phyloP scores from a whole-genome alignment of 2,329 filamentous ascomycete species.

The Cryphonectria radicalis region DNA sequence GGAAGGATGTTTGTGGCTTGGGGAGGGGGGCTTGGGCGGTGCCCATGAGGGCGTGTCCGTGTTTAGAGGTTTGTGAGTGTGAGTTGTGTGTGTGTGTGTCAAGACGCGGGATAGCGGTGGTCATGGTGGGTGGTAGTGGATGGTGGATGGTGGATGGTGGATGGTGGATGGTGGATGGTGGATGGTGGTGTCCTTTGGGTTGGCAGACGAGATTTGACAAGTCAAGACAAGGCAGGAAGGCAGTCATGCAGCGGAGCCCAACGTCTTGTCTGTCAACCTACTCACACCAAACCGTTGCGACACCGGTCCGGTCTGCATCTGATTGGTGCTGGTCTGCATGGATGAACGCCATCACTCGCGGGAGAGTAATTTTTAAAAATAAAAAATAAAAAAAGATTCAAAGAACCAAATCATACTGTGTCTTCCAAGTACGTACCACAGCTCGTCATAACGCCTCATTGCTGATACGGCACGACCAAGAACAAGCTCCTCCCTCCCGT shows the following conservation, averaged over 20 bases:
- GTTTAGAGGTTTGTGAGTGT: not conserved
- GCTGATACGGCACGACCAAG: not conserved
- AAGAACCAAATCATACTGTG: too few species aligned
- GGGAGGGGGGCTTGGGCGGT: not conserved
- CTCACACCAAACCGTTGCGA: not conserved
- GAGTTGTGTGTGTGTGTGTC: not conserved
- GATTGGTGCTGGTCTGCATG: not conserved
- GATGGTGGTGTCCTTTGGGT: not conserved
- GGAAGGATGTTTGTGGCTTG: not conserved
- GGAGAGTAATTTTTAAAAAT: not conserved
- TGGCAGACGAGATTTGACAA: not conserved
- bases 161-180: not conserved
- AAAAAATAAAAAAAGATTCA: not conserved
- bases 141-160: not conserved
- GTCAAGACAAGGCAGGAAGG: not conserved
- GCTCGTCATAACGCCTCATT: not conserved
- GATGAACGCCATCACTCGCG: not conserved
- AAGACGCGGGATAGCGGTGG: not conserved
- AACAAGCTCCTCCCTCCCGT: not conserved
- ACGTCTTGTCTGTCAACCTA: not conserved
- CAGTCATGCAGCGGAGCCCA: constrained; percentile 6
- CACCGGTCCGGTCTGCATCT: not conserved
- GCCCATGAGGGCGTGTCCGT: not conserved
- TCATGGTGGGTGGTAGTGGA: not conserved
- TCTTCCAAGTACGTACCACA: not conserved